Base-by-base conservation (phyloP, 306 rosid genomes). In the Cucurbita pepo region DNA sequence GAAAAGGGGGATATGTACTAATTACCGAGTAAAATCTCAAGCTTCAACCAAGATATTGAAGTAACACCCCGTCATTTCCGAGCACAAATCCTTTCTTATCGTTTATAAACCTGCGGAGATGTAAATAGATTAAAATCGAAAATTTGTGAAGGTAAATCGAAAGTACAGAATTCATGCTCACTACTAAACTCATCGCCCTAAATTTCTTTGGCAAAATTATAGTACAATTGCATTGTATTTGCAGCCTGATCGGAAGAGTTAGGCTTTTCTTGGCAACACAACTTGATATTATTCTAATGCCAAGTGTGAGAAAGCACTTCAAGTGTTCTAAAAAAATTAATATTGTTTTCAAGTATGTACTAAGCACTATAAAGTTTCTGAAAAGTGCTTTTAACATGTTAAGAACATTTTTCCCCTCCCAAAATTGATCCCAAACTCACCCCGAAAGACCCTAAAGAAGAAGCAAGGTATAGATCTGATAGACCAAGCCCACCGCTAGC, bases 61-160 rank as follows among this genome's bases (percentile, higher is more conserved):
- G 97, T 82, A 94, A 82, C 77, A 94, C 99, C 43, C 96, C 97
- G 67, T 91, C 97, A 37, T 94, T 94, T 75, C 99, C 99, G 77
- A 94, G 80, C 63, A 94, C 97, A 79, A 94, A 94, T 66, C 99
- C 99, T 65, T 81, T 89, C 75, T 78, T 91, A 53, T 89, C 96
- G 76, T 94, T 76, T 66, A 91, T 82, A 81, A 94, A 94, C 88
- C 97, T 91, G 90, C 79, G 52, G 47, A 59, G 69, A 72, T 72
- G 66, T n/a, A 21, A 41, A 18, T n/a, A 47, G 63, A 58, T 34
- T 34, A 40, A 43, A 63, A 34, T 48, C 5, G 75, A 50, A 11
- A 14, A 7, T 16, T 14, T 16, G 43, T 51, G 45, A 69, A 43
- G 8, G 22, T 21, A 34, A 47, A 65, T 22, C 0, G 43, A 63